Evolutionary conservation across 495 filamentous ascomycete genomes (phyloP).

Genomic region (Xylaria bambusicola): DNA sequence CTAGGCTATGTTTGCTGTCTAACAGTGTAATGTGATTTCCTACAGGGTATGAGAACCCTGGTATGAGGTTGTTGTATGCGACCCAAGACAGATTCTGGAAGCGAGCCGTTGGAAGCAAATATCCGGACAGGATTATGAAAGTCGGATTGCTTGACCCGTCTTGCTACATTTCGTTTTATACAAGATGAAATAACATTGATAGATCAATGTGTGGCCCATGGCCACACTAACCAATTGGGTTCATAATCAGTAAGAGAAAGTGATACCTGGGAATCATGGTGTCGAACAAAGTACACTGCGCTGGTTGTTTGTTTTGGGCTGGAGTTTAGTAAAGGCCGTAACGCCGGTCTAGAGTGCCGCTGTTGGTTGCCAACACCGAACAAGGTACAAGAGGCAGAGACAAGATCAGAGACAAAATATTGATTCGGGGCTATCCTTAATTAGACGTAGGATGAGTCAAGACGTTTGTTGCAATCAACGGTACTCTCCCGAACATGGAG

Average conservation of each 20-base stretch:
- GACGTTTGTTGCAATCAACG: neutral
- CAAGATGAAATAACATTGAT: neutral
- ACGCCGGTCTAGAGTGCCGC: neutral
- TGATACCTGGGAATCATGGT: neutral
- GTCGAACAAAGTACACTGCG: neutral
- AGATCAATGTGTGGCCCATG: no score
- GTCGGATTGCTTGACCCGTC: neutral
- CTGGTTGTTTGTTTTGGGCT: conserved; percentile 1
- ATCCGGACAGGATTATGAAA: neutral
- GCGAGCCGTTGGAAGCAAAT: neutral
- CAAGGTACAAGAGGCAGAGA: neutral
- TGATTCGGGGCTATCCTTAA: neutral
- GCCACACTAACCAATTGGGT: no score
- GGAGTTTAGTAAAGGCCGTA: neutral
- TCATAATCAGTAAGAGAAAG: neutral
- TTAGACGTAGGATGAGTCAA: neutral
- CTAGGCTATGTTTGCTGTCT: neutral
- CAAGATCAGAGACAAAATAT: conserved; percentile 1
- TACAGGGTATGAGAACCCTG: neutral
- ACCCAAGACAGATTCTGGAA: neutral
- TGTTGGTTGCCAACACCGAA: conserved; percentile 9
- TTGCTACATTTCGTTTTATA: neutral
- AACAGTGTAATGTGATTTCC: neutral
- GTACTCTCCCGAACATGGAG: neutral
- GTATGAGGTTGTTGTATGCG: neutral